phyloP scores from a whole-genome alignment of 352 stramenopile genomes.

The Pythium sukuiense region DNA sequence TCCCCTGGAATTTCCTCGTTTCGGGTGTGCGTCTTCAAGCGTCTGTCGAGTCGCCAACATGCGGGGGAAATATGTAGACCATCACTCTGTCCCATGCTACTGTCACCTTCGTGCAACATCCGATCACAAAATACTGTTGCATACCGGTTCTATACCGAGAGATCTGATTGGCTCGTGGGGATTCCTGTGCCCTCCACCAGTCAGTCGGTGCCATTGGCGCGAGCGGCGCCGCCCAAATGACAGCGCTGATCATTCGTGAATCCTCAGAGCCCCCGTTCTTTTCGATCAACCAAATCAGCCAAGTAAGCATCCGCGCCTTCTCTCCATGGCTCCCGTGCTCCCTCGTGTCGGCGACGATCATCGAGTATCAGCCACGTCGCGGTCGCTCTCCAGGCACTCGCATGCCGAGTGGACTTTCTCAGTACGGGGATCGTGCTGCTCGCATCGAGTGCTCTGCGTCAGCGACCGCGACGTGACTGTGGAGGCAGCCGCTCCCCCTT shows the following conservation, averaged over 20 bases:
- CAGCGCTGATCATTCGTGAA: constrained; percentile 26
- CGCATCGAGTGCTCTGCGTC: constrained; percentile 7
- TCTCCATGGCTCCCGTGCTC: constrained; percentile 3
- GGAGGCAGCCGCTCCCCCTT: constrained; percentile 50
- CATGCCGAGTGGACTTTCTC: constrained; percentile 9
- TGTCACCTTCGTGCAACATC: constrained; percentile 19
- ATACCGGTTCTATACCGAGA: neutral
- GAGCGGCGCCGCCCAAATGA: neutral
- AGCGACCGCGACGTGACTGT: constrained; percentile 46
- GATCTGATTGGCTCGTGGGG: constrained; percentile 21
- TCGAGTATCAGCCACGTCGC: constrained; percentile 25
- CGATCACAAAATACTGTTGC: constrained; percentile 9
- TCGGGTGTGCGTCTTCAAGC: neutral
- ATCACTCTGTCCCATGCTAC: constrained; percentile 25
- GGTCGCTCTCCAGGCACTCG: constrained; percentile 15
- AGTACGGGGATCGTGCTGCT: neutral
- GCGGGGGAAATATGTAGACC: constrained; percentile 14
- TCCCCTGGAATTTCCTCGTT: neutral
- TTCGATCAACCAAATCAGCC: constrained; percentile 40
- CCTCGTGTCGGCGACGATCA: constrained; percentile 7
- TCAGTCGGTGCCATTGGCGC: constrained; percentile 22
- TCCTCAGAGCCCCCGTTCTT: constrained; percentile 39
- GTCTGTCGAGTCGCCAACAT: neutral
- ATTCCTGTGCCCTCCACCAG: constrained; percentile 18
- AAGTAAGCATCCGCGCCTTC: constrained; percentile 33